Evolutionary conservation across 805 yeast species (phyloP).

Genomic region (Cyberlindnera maclurae): DNA sequence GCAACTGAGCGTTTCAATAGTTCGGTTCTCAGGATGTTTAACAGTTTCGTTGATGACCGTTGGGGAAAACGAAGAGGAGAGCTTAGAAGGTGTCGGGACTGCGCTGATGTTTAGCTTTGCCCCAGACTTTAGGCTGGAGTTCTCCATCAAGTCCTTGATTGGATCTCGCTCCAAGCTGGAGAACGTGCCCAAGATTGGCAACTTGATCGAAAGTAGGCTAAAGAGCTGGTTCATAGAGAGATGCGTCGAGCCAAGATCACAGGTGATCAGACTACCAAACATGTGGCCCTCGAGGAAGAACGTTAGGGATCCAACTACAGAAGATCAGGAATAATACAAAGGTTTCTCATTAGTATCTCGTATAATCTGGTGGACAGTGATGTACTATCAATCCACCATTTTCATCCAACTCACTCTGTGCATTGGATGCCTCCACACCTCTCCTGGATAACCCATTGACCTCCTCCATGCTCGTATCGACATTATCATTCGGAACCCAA

Average conservation of each 20-base stretch:
- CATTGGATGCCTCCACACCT: slow-evolving; percentile 19
- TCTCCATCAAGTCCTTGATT: slow-evolving; percentile 78
- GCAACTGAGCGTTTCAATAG: slow-evolving; percentile 76
- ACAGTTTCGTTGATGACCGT: slow-evolving; percentile 49
- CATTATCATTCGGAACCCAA: slow-evolving; percentile 23
- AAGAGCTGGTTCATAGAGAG: slow-evolving; percentile 88
- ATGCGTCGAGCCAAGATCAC: slow-evolving; percentile 90
- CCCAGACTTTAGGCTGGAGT: slow-evolving; percentile 86
- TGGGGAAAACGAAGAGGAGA: slow-evolving; percentile 14
- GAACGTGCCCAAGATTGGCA: slow-evolving; percentile 86
- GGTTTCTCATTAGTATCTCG: not conserved
- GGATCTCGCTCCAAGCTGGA: slow-evolving; percentile 91
- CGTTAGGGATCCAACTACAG: slow-evolving; percentile 34
- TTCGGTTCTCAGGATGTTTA: slow-evolving; percentile 84
- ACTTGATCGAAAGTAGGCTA: slow-evolving; percentile 73
- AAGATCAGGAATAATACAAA: slow-evolving; percentile 11
- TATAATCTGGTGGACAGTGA: slow-evolving; percentile 21
- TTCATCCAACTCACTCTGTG: slow-evolving; percentile 12
- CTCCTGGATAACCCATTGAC: slow-evolving; percentile 13
- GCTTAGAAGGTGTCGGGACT: slow-evolving; percentile 38
- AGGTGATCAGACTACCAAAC: slow-evolving; percentile 76
- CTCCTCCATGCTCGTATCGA: slow-evolving; percentile 10
- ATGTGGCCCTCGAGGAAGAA: slow-evolving; percentile 73
- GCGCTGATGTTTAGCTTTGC: slow-evolving; percentile 84
- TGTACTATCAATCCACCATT: slow-evolving; percentile 18